A percentile compares a stretch with the other conserved stretches of the same genome.
Conservation (phyloP, 225 moss, liverwort and hornwort genomes). For the Asterella californica region DNA sequence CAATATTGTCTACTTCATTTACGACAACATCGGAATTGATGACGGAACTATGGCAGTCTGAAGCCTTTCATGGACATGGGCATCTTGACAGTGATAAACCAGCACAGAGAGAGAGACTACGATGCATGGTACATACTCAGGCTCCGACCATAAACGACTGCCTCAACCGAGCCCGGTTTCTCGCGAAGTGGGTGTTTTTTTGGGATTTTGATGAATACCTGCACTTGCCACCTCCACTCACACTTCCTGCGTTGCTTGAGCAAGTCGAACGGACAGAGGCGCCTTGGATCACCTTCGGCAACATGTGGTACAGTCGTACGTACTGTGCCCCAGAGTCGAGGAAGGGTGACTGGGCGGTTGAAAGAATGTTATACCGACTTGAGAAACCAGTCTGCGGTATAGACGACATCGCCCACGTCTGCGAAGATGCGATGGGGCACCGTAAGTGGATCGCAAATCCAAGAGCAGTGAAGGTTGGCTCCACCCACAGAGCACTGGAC, state of each 20-base stretch:
- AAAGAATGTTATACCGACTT: slow-evolving; percentile 49
- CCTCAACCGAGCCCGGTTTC: slow-evolving; percentile 43
- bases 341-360: slow-evolving; percentile 42
- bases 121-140: slow-evolving; percentile 58
- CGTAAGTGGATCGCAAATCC: slow-evolving; percentile 73
- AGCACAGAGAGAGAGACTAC: slow-evolving; percentile 36
- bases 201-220: slow-evolving; percentile 71
- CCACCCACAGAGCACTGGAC: slow-evolving; percentile 43
- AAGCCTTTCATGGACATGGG: slow-evolving; percentile 44
- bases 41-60: slow-evolving; percentile 30
- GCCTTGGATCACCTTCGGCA: slow-evolving; percentile 60
- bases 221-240: slow-evolving; percentile 32
- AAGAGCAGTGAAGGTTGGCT: slow-evolving; percentile 40
- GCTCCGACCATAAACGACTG: slow-evolving; percentile 61
- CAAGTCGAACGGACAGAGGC: slow-evolving; percentile 18
- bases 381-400: slow-evolving; percentile 47
- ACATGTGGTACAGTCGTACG: slow-evolving; percentile 38
- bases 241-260: slow-evolving; percentile 44
- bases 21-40: slow-evolving; percentile 42
- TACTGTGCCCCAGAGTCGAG: slow-evolving; percentile 37
- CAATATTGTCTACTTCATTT: slow-evolving; percentile 53
- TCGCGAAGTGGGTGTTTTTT: slow-evolving; percentile 53
- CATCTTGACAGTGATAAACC: slow-evolving; percentile 48
- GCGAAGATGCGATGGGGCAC: slow-evolving; percentile 45
- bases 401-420: slow-evolving; percentile 28